Base-by-base conservation (phyloP, 495 filamentous ascomycete genomes). In the Penicillium desertorum region DNA sequence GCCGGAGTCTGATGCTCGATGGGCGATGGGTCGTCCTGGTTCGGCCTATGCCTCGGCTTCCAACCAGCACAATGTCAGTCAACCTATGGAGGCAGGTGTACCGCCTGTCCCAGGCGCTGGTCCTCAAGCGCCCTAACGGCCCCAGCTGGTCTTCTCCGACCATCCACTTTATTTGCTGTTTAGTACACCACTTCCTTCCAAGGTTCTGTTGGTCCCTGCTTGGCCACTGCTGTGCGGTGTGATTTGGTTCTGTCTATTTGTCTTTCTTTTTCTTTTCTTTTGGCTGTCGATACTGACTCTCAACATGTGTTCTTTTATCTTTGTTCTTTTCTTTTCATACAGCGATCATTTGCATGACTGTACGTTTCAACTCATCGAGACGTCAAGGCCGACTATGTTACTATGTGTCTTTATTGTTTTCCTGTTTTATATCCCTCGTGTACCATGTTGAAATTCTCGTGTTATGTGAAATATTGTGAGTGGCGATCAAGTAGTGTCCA, bases 21-120 rank as follows among this genome's bases (percentile, higher is more conserved):
- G 66, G 66, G 32, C 30, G 1, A 29, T 59, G 50, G 23, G 51
- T 19, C 57, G 50, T 32, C 57, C 56, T 1, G 66, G 61, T 19
- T 59, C 62, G 14, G 45, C 48, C 2, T 64, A 61, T 51, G 47
- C 47, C 1, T 41, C 61, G 20, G 34, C 49, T 6, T 48, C 59
- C 6, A 66, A 76, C 48, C 64, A 66, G 30, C 70, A 62, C 41
- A 65, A 65, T 16, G 30, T 55, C 25, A 70, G 66, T 46, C 65
- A 71, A 45, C 64, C 61, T 22, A 61, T 58, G 2, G 66, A 65
- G 54, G 46, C 56, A 1, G 54, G 45, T 41, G 30, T 45, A 10
- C 54, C 52, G 61, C 54, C 61, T 37, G 41, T 51, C 8, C 48
- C 61, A 0, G 51, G 42, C 17, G 25, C 45, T 34, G 29, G 46